These are phyloP conservation scores for Aristolochia californica DNA, from an alignment of 164 flowering plant genomes.

Conservation along the genomic window DNA sequence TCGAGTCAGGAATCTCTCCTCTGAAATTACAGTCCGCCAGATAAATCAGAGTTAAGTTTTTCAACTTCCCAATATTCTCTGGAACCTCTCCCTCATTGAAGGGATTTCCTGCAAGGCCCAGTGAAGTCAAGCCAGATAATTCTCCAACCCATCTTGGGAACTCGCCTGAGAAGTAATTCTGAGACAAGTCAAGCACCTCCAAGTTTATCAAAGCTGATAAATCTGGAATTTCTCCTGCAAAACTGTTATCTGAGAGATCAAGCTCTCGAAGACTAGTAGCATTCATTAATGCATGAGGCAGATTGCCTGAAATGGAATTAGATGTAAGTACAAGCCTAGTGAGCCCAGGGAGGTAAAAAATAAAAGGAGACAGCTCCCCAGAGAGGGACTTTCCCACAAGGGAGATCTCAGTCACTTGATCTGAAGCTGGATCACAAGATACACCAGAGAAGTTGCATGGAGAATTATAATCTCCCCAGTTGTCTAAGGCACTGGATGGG, in stretches of 20 bases:
- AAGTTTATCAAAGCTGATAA: slow-evolving; percentile 41
- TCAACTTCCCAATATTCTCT: slow-evolving; percentile 50
- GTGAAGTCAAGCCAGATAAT: slow-evolving; percentile 28
- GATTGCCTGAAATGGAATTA: slow-evolving; percentile 42
- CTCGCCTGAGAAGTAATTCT: slow-evolving; percentile 49
- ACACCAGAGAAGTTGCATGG: slow-evolving; percentile 71
- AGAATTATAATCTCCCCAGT: slow-evolving; percentile 52
- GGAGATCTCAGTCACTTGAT: slow-evolving; percentile 37
- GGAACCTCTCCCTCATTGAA: slow-evolving; percentile 56
- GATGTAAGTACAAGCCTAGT: slow-evolving; percentile 28
- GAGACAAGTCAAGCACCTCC: slow-evolving; percentile 49
- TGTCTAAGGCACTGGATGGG: slow-evolving; percentile 36
- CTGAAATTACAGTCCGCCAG: slow-evolving; percentile 31
- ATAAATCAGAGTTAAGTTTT: slow-evolving; percentile 51
- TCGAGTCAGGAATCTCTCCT: slow-evolving; percentile 64
- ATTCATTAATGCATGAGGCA: slow-evolving; percentile 34
- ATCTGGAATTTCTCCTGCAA: slow-evolving; percentile 58
- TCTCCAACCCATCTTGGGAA: slow-evolving; percentile 70
- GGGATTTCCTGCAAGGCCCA: slow-evolving; percentile 44
- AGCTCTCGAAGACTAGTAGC: slow-evolving; percentile 42
- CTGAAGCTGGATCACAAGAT: slow-evolving; percentile 40
- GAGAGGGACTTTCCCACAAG: slow-evolving; percentile 48
- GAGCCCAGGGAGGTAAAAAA: slow-evolving; percentile 35
- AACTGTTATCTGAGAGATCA: slow-evolving; percentile 43
- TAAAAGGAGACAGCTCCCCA: slow-evolving; percentile 51